Evolutionary conservation across 176 grass and related monocot genomes (phyloP).

Genomic region (Eragrostis curvula): DNA sequence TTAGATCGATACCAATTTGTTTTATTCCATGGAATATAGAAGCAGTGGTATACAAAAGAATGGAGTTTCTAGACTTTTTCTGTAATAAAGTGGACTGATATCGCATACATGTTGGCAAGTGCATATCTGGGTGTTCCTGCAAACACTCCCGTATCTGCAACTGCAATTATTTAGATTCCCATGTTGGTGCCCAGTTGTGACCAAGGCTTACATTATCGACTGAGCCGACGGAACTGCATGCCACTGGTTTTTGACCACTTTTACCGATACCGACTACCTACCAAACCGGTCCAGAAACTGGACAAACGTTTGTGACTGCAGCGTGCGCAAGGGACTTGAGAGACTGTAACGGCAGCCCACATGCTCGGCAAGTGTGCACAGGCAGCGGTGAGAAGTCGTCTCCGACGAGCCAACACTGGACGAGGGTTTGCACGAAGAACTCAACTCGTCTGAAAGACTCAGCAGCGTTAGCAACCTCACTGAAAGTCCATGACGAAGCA

Average conservation of each 20-base stretch:
- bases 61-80: no score
- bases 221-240: no score
- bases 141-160: no score
- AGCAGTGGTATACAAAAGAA: neutral
- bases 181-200: neutral
- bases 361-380: conserved; percentile 35
- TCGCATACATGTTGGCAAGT: no score
- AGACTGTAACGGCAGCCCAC: conserved; percentile 41
- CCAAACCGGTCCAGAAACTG: no score
- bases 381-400: conserved; percentile 74
- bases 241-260: no score
- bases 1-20: no score
- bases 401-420: conserved; percentile 81
- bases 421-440: conserved; percentile 48
- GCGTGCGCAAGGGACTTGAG: neutral
- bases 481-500: neutral
- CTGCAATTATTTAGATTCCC: neutral
- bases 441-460: neutral
- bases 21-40: no score
- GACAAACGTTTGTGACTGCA: conserved; percentile 32
- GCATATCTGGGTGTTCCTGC: no score
- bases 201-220: no score
- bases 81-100: no score
- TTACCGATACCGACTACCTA: no score
- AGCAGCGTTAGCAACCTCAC: neutral